These are phyloP conservation scores for Artemisia annua DNA, from an alignment of 129 eudicot species.

Conservation along the genomic window DNA sequence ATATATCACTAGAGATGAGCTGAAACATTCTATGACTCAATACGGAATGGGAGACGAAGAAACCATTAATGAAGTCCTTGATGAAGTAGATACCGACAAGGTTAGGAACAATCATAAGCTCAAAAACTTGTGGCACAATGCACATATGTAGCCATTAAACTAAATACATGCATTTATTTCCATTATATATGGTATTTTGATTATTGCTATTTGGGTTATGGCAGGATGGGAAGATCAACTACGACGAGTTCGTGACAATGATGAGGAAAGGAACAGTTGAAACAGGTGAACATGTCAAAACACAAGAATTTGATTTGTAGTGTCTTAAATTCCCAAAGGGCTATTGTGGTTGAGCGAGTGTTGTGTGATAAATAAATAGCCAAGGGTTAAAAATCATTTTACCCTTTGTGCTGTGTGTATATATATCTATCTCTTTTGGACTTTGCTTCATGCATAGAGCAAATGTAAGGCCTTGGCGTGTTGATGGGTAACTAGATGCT, in stretches of 20 bases:
- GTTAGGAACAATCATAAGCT: slow-evolving; percentile 28
- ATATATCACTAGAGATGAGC: slow-evolving; percentile 82
- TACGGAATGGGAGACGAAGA: slow-evolving; percentile 87
- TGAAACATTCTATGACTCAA: slow-evolving; percentile 67
- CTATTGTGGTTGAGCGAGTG: slow-evolving; percentile 22
- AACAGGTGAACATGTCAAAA: slow-evolving; percentile 31
- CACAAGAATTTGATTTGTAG: slow-evolving; percentile 30
- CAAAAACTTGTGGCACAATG: too few relatives aligned
- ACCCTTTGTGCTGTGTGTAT: slow-evolving; percentile 28
- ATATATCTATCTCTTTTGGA: neutral
- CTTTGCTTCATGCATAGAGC: too few relatives aligned
- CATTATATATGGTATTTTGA: neutral
- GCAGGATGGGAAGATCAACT: slow-evolving; percentile 86
- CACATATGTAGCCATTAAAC: too few relatives aligned
- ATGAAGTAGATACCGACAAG: slow-evolving; percentile 79
- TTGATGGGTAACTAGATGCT: neutral
- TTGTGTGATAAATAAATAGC: slow-evolving; percentile 32
- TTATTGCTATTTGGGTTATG: neutral
- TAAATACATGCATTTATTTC: neutral
- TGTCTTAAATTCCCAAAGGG: slow-evolving; percentile 14
- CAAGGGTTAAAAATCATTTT: slow-evolving; percentile 18
- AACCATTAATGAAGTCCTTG: slow-evolving; percentile 70
- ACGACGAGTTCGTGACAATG: slow-evolving; percentile 77
- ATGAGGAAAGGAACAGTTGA: slow-evolving; percentile 81
- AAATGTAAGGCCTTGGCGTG: neutral